Evolutionary conservation across 176 grass and related monocot species (phyloP).

Genomic region (Alopecurus myosuroides): DNA sequence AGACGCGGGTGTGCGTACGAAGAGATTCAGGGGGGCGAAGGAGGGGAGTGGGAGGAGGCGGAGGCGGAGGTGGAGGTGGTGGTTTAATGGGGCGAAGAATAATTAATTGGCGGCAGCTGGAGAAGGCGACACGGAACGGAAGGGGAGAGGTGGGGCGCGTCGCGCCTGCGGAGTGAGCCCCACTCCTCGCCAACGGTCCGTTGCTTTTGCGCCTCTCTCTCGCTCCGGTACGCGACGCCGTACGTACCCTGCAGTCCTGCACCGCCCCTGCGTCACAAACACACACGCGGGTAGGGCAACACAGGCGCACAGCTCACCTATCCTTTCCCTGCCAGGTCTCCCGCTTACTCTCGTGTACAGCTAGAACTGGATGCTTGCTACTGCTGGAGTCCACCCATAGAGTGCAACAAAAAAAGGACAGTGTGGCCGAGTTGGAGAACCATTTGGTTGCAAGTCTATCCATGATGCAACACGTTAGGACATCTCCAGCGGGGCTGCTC

Average conservation of each 20-base stretch:
- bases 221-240: slow-evolving; percentile 18
- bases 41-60: not conserved
- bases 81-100: slow-evolving; percentile 49
- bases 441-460: not conserved
- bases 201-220: slow-evolving; percentile 7
- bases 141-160: not conserved
- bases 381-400: not conserved
- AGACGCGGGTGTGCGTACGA: slow-evolving; percentile 6
- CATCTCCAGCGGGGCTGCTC: too few species aligned
- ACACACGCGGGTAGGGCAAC: not conserved
- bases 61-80: not conserved
- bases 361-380: not conserved
- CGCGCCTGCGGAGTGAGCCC: not conserved
- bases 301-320: not conserved
- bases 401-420: not conserved
- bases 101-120: slow-evolving; percentile 61
- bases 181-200: slow-evolving; percentile 13
- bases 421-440: not conserved
- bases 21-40: slow-evolving; percentile 3
- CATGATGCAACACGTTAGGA: too few species aligned
- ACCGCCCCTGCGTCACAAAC: not conserved
- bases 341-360: not conserved
- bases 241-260: not conserved
- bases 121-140: slow-evolving; percentile 45
- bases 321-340: not conserved